Conservation (phyloP, 805 yeast genomes). For the Scheffersomyces coipomensis region DNA sequence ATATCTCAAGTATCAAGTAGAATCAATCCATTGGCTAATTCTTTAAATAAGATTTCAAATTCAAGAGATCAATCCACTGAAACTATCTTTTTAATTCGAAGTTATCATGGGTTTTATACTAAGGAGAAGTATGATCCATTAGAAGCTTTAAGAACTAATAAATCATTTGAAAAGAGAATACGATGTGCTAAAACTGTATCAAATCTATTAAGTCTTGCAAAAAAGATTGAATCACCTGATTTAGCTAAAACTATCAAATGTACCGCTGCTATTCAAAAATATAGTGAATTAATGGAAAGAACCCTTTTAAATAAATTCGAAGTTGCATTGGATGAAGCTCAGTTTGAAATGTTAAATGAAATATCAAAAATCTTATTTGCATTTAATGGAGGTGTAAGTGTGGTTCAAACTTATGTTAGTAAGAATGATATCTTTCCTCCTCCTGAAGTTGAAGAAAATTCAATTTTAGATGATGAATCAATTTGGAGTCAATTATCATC, state of each 20-base stretch:
- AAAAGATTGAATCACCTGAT: slow-evolving; percentile 58
- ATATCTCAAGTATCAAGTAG: slow-evolving; percentile 57
- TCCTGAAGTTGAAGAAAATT: slow-evolving; percentile 35
- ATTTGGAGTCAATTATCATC: slow-evolving; percentile 62
- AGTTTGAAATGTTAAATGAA: slow-evolving; percentile 70
- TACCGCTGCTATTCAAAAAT: slow-evolving; percentile 54
- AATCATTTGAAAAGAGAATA: slow-evolving; percentile 47
- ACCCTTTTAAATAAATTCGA: slow-evolving; percentile 69
- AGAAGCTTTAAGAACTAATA: slow-evolving; percentile 53
- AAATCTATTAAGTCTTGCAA: slow-evolving; percentile 62
- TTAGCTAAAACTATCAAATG: slow-evolving; percentile 43
- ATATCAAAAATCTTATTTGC: slow-evolving; percentile 71
- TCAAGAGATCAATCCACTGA: slow-evolving; percentile 72
- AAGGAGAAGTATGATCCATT: slow-evolving; percentile 55
- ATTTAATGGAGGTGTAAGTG: slow-evolving; percentile 82
- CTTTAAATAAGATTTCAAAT: slow-evolving; percentile 63
- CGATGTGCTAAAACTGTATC: slow-evolving; percentile 70
- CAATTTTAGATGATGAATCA: slow-evolving; percentile 40
- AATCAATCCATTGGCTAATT: slow-evolving; percentile 69
- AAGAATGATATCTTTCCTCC: slow-evolving; percentile 70
- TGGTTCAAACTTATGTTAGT: slow-evolving; percentile 77
- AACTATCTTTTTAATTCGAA: slow-evolving; percentile 69
- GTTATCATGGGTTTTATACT: slow-evolving; percentile 75
- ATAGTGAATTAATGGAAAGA: slow-evolving; percentile 75
- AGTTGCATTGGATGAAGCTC: slow-evolving; percentile 67